phyloP scores from a whole-genome alignment of 805 yeast genomes.

The Metschnikowia peoriensis region DNA sequence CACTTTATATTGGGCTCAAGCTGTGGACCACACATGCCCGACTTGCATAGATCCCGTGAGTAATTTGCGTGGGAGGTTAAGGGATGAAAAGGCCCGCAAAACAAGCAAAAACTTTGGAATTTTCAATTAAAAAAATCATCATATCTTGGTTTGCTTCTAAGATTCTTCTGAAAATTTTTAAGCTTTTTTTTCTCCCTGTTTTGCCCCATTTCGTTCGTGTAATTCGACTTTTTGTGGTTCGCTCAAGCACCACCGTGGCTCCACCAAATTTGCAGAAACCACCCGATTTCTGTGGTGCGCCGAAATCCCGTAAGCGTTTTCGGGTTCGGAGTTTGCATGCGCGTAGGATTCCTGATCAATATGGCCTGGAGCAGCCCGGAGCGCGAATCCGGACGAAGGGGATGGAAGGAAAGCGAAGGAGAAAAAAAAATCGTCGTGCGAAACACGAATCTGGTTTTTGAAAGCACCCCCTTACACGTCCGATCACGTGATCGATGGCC shows the following conservation, averaged over 20 bases:
- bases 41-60: constrained; percentile 9
- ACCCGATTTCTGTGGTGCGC: background rate
- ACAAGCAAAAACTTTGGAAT: no score
- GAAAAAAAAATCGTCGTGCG: background rate
- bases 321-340: constrained; percentile 21
- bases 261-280: constrained; percentile 1
- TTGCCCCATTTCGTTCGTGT: background rate
- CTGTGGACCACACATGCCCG: constrained; percentile 25
- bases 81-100: no score
- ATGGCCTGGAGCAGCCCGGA: constrained; percentile 10
- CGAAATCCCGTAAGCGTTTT: constrained; percentile 9
- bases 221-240: background rate
- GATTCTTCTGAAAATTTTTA: background rate
- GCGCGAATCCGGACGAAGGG: constrained; percentile 10
- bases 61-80: background rate
- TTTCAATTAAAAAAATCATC: no score
- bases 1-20: constrained; percentile 14
- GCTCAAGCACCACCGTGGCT: constrained; percentile 1
- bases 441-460: background rate
- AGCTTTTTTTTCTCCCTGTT: background rate
- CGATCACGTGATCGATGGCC: background rate
- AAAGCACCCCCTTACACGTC: background rate
- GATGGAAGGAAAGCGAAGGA: constrained; percentile 2
- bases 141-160: no score
- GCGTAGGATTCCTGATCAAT: constrained; percentile 8